Base-by-base conservation (phyloP, 768 basidiomycete species). In the Tubosaeta sp. region DNA sequence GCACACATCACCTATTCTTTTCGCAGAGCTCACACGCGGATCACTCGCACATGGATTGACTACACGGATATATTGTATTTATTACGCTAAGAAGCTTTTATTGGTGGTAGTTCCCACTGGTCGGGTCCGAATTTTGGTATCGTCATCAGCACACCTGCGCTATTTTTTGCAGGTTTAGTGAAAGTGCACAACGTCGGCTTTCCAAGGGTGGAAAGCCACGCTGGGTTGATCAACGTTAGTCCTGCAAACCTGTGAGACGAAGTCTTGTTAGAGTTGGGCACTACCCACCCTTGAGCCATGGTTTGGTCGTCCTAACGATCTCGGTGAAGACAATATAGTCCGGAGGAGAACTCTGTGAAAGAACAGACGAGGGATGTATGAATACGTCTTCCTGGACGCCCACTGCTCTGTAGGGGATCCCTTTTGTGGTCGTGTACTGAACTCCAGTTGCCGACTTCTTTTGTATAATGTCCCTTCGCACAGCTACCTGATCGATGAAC, bases 401-500 rank as follows among this genome's bases (percentile, higher is more conserved):
- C 46, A 93, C 61, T 1, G 93, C 87, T 44, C 77, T 79, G 66
- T 98, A 99, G 0, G 93, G 73, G 16, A 98, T 82, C 8, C 87
- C 87, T 60, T 83, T 84, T 0, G 87, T 80, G 22, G 83, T 90
- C 9, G 86, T 74, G 65, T 78, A 90, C 58, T 90, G 85, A 39
- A 76, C 71, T 5, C 87, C 90, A 12, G 77, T 73, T 3, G 77
- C 72, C 14, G 75, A 71, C 43, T 76, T 71, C 54, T 81, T 82
- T 40, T 83, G 78, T 13, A 84, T 76, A 30, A 90, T 68, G 64
- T 98, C 95, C 63, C 88, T 91, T 24, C 96, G 83, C 13, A 94
- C 78, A 8, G 96, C 96, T 13, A 97, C 83, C 68, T 95, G 92
- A 68, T 99, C 94, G 57, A 98, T 90, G 71, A 96, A 97, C 14